Evolutionary conservation across 805 yeast species (phyloP), one percentile per base, ranked within the genome.

Genomic region (Kuraishia ogatae): DNA sequence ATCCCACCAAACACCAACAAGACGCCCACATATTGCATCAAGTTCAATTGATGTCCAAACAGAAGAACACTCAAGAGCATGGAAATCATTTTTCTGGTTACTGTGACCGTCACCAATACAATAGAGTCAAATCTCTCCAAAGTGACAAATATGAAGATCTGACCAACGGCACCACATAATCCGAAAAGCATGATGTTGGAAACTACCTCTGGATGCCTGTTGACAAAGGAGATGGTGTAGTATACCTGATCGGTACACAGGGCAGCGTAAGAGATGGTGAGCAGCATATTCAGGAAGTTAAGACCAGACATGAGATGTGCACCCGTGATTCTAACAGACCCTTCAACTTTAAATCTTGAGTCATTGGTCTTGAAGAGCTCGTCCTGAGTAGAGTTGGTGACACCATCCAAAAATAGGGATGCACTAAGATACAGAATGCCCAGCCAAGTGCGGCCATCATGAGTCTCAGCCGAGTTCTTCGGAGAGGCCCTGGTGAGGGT

Each of bases 341-440:
- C 21, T 5, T 20, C 7, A 48, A 23, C 21, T 5, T 20, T n/a
- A 48, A 23, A 48, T 15, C 11, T 24, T 53, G 63, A 64, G 28
- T 64, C 66, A 53, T 75, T 73, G 7, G 70, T 62, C 56, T 79
- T 79, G 68, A 93, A 86, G 66, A 94, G 69, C 55, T 85, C 83
- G 70, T 93, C 99, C 69, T 93, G 99, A 0, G 97, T 85, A 2
- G 97, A 88, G 71, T 93, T 94, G 22, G 96, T 92, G 56, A 92
- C 72, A 1, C 99, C 99, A 68, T 93, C 99, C 29, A 94, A 73
- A 20, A 93, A 68, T 68, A 94, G 78, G 47, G 94, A 87, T 1
- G 72, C 67, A 0, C 72, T 60, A 46, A 93, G 73, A 56, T 85
- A 79, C 0, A 68, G 61, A 60, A 89, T 70, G 0, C 99, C 99